A percentile compares a stretch with the other conserved stretches of the same genome.
Evolutionary conservation across 495 filamentous ascomycete species (phyloP).

Genomic region (Paragyromitra xinjiangensis): DNA sequence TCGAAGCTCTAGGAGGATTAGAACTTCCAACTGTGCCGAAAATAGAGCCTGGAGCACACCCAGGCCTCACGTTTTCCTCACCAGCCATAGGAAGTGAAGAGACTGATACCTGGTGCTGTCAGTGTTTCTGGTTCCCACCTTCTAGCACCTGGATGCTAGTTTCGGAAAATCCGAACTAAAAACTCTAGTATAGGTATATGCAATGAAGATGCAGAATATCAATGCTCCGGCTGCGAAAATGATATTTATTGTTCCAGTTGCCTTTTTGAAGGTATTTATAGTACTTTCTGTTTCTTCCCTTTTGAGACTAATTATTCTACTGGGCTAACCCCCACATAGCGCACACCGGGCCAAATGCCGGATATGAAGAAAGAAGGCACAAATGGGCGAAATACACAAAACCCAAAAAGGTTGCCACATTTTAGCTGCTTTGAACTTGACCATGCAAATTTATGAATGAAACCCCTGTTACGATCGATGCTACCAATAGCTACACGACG

Average conservation of each 20-base stretch:
- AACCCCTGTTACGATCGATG: neutral
- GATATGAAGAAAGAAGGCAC: conserved; percentile 51
- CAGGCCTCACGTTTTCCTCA: neutral
- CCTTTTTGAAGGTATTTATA: conserved; percentile 47
- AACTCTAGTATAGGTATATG: conserved; percentile 45
- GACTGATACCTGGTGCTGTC: conserved; percentile 54
- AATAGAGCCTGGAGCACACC: conserved; percentile 15
- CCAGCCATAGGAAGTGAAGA: conserved; percentile 15
- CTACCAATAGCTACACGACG: neutral
- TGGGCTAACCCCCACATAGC: conserved; percentile 19
- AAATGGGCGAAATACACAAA: conserved; percentile 58
- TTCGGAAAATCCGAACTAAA: neutral
- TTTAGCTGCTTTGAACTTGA: neutral
- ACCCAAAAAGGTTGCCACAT: conserved; percentile 28
- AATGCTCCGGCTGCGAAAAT: conserved; percentile 53
- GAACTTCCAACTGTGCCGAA: conserved; percentile 38
- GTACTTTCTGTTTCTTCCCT: neutral
- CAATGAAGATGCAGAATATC: conserved; percentile 56
- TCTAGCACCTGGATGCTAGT: neutral
- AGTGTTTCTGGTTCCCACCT: neutral
- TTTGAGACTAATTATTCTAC: neutral
- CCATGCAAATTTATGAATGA: neutral
- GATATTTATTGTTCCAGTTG: conserved; percentile 56
- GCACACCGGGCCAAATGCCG: conserved; percentile 50
- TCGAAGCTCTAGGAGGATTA: conserved; percentile 35